Evolutionary conservation across 164 flowering plant species (phyloP).

Genomic region (Dillenia turbinata): DNA sequence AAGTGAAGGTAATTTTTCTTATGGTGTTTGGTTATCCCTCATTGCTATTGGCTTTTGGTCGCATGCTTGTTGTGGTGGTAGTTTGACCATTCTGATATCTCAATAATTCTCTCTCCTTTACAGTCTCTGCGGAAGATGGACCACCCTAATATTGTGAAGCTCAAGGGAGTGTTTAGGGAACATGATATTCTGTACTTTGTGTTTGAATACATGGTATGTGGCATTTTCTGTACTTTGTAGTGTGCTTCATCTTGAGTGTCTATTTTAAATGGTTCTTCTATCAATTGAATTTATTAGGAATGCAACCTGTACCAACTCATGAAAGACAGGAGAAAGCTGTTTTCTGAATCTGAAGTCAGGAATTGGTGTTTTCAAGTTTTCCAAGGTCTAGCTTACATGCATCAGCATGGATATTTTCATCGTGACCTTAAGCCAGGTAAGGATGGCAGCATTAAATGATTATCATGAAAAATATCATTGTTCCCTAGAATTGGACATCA

Average conservation of each 20-base stretch:
- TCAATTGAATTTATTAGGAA: conserved; percentile 45
- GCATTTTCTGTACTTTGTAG: not conserved
- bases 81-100: not conserved
- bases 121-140: conserved; percentile 93
- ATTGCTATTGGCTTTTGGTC: not conserved
- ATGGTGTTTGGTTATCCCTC: not conserved
- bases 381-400: conserved; percentile 97
- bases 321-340: conserved; percentile 70
- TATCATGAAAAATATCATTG: no score
- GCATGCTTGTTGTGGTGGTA: no score
- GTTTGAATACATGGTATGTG: conserved; percentile 89
- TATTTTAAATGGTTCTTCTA: not conserved
- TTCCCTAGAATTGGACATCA: no score
- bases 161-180: conserved; percentile 95
- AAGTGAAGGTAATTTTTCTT: conserved; percentile 71
- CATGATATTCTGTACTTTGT: conserved; percentile 80
- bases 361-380: conserved; percentile 99
- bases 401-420: conserved; percentile 77
- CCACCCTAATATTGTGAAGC: conserved; percentile 95
- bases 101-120: not conserved
- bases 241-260: not conserved
- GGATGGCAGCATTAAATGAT: no score
- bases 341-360: conserved; percentile 79
- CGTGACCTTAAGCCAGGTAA: conserved; percentile 80
- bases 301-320: conserved; percentile 92